phyloP scores from a whole-genome alignment of 1,284 basidiomycete species.

The Ustilago tritici region DNA sequence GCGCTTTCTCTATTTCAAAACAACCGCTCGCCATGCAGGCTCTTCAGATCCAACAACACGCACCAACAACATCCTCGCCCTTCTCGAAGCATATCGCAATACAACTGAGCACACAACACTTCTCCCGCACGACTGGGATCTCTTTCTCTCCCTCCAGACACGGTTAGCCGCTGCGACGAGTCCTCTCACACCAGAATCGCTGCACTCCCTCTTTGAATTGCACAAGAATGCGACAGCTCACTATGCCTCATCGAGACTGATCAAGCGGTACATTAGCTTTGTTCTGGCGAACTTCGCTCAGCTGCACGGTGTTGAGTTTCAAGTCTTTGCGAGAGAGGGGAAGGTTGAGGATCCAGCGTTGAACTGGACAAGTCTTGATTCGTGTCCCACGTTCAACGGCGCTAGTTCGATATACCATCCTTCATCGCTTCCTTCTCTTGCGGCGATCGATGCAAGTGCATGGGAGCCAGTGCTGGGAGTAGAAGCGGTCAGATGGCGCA shows the following conservation, averaged over 20 bases:
- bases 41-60: conserved; percentile 24
- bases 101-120: conserved; percentile 13
- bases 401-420: conserved; percentile 15
- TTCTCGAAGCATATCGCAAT: conserved; percentile 23
- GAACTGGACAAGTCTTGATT: conserved; percentile 39
- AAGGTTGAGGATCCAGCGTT: conserved; percentile 25
- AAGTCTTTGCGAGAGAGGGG: not conserved
- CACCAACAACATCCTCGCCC: conserved; percentile 20
- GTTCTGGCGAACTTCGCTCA: conserved; percentile 23
- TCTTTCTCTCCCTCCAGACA: conserved; percentile 31
- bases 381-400: conserved; percentile 31
- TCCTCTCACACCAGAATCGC: conserved; percentile 29
- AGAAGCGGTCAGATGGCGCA: conserved; percentile 27
- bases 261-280: conserved; percentile 44
- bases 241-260: conserved; percentile 22
- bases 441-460: not conserved
- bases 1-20: conserved; percentile 35
- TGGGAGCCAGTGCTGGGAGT: conserved; percentile 25
- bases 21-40: conserved; percentile 26
- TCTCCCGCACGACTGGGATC: conserved; percentile 25
- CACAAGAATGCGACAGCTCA: conserved; percentile 39
- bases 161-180: conserved; percentile 26
- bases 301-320: conserved; percentile 15
- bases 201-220: conserved; percentile 34
- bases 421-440: conserved; percentile 19